A percentile compares a stretch with the other conserved stretches of the same genome.
Evolutionary conservation across 768 basidiomycete species (phyloP).

Genomic region (Guyanaporus albipodus): DNA sequence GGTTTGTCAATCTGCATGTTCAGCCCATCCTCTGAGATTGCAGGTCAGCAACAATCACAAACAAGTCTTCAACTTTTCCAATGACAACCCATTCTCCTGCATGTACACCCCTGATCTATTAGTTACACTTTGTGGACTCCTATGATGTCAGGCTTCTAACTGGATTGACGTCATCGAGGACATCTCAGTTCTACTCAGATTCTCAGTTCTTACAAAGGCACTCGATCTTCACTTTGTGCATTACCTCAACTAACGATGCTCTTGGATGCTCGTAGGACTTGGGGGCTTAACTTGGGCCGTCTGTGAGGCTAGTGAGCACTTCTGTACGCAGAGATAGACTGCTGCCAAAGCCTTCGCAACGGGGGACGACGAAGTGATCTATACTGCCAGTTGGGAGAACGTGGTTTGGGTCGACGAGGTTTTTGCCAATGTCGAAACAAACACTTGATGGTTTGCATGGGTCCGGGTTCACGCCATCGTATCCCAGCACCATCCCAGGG

Average conservation of each 20-base stretch:
- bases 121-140: not conserved
- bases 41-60: constrained; percentile 78
- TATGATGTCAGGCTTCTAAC: constrained; percentile 55
- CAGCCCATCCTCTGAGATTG: constrained; percentile 85
- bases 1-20: constrained; percentile 90
- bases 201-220: constrained; percentile 81
- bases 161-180: constrained; percentile 88
- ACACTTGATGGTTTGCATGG: constrained; percentile 4
- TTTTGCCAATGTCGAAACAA: constrained; percentile 23
- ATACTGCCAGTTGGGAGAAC: constrained; percentile 68
- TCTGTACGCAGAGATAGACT: constrained; percentile 45
- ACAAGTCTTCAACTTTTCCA: constrained; percentile 63
- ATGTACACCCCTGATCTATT: constrained; percentile 1
- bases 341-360: constrained; percentile 31
- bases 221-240: not conserved
- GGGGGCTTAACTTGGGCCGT: constrained; percentile 95
- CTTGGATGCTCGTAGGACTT: constrained; percentile 82
- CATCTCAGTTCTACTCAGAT: constrained; percentile 79
- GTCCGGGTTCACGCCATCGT: constrained; percentile 1
- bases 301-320: constrained; percentile 70
- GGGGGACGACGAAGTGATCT: constrained; percentile 23
- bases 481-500: too few species aligned
- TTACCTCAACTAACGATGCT: constrained; percentile 1
- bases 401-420: constrained; percentile 52
- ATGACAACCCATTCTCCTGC: constrained; percentile 93